These are phyloP conservation scores for Asclepias syriaca DNA, from an alignment of 257 asterid species.

Conservation along the genomic window DNA sequence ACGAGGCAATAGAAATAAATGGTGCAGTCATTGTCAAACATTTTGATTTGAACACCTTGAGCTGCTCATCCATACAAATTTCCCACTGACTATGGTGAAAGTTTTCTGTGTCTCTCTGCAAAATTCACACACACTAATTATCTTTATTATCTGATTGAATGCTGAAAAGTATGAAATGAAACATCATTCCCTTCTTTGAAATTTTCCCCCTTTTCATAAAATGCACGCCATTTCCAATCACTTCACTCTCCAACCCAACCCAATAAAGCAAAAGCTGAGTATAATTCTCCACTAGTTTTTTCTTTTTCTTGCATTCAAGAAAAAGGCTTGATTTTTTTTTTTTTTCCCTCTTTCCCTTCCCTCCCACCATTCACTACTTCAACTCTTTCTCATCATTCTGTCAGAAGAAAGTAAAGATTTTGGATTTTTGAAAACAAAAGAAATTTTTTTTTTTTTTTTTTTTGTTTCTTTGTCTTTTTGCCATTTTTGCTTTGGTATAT, in stretches of 20 bases:
- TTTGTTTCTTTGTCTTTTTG: conserved; percentile 19
- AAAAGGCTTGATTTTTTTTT: conserved; percentile 2
- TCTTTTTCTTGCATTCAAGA: conserved; percentile 5
- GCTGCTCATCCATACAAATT: background rate
- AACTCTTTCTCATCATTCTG: conserved; percentile 19
- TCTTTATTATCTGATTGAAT: conserved; percentile 2
- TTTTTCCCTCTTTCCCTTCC: background rate
- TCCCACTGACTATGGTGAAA: background rate
- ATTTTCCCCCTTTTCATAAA: conserved; percentile 1
- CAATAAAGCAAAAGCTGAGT: conserved; percentile 16
- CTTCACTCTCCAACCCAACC: background rate
- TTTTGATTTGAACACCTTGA: background rate
- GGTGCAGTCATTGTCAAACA: background rate
- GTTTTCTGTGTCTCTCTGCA: background rate
- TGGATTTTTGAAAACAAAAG: conserved; percentile 9
- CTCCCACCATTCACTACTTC: background rate
- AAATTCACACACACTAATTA: background rate
- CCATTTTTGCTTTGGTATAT: conserved; percentile 14
- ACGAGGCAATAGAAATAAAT: background rate
- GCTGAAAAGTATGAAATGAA: conserved; percentile 4
- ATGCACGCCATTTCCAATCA: conserved; percentile 2
- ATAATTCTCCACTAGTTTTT: conserved; percentile 4
- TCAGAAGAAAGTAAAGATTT: conserved; percentile 16
- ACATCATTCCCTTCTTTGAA: conserved; percentile 6
- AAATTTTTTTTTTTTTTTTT: conserved; percentile 17